These are phyloP conservation scores for Anthoceros angustus DNA, from an alignment of 225 moss, liverwort and hornwort species.

Conservation along the genomic window DNA sequence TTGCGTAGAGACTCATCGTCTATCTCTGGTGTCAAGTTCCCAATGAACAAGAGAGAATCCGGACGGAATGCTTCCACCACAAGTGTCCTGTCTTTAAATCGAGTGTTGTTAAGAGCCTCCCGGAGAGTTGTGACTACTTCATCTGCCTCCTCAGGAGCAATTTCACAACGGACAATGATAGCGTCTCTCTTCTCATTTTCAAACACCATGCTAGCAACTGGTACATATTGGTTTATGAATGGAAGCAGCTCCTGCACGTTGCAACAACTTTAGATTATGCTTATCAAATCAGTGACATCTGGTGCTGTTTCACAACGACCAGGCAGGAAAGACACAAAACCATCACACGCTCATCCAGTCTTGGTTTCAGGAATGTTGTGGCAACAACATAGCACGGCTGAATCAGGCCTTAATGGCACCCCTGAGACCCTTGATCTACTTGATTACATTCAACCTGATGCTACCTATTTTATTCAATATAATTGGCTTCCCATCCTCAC, in stretches of 20 bases:
- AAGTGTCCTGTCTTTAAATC: constrained; percentile 19
- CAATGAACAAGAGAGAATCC: constrained; percentile 34
- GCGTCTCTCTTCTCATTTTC: constrained; percentile 30
- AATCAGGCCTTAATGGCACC: too few relatives aligned
- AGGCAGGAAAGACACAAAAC: neutral
- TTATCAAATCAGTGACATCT: neutral
- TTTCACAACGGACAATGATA: constrained; percentile 22
- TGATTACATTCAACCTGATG: too few relatives aligned
- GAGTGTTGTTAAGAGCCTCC: constrained; percentile 17
- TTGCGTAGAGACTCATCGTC: constrained; percentile 20
- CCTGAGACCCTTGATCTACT: too few relatives aligned
- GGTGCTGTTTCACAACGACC: too few relatives aligned
- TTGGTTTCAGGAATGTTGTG: too few relatives aligned
- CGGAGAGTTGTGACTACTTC: constrained; percentile 18
- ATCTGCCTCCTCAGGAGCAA: constrained; percentile 15
- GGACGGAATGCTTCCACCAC: constrained; percentile 25
- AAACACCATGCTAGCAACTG: constrained; percentile 25
- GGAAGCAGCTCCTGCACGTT: constrained; percentile 22
- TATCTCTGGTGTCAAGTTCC: constrained; percentile 35
- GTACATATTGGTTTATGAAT: constrained; percentile 16
- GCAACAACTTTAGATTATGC: neutral
- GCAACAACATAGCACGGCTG: too few relatives aligned
- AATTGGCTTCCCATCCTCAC: too few relatives aligned
- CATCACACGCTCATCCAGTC: too few relatives aligned
- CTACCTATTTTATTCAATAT: too few relatives aligned